A percentile compares a stretch with the other conserved stretches of the same genome.
These are phyloP conservation scores for Saussurea involucrata DNA, from an alignment of 129 eudicot species.

Conservation along the genomic window DNA sequence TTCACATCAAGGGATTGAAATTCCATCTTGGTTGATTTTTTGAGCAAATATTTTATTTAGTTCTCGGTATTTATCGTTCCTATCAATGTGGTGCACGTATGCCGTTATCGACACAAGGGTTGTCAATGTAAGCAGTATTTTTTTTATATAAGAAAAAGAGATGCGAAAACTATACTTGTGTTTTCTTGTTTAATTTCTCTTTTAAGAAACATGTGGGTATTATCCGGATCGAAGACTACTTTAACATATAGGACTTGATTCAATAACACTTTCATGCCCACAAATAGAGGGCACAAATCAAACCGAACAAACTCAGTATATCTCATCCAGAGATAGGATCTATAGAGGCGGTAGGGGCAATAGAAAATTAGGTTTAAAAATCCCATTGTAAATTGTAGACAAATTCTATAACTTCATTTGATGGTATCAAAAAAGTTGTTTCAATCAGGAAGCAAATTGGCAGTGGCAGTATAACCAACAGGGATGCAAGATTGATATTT, in stretches of 20 bases:
- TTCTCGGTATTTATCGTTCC: neutral
- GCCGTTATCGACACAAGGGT: neutral
- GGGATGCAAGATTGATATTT: neutral
- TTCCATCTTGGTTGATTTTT: neutral
- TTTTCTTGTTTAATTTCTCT: neutral
- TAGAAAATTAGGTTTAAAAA: neutral
- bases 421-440: slow-evolving; percentile 5
- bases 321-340: neutral
- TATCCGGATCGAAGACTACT: neutral
- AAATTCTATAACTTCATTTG: neutral
- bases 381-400: neutral
- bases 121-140: neutral
- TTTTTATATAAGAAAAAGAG: neutral
- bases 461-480: neutral
- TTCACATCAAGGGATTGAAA: neutral
- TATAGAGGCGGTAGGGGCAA: neutral
- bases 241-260: neutral
- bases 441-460: slow-evolving; percentile 10
- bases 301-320: neutral
- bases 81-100: neutral
- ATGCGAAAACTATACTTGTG: neutral
- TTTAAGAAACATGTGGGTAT: neutral
- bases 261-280: neutral
- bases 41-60: neutral
- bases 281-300: neutral